phyloP scores from a whole-genome alignment of 208 protist species.

The Acanthamoeba divionensis region DNA sequence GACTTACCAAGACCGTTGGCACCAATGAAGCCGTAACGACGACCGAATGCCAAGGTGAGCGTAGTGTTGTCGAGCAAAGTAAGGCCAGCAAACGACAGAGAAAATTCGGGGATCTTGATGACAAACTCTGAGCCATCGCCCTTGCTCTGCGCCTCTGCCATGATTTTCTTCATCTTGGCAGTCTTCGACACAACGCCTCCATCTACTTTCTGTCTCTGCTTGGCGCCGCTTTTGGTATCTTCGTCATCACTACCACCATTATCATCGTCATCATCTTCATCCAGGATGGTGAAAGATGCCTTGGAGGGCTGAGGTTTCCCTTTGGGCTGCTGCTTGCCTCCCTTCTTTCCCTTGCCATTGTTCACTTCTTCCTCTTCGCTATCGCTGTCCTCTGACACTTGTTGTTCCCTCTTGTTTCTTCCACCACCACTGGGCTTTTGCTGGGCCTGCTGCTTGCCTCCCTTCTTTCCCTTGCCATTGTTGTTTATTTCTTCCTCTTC shows the following conservation, averaged over 20 bases:
- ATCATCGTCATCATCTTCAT: background rate
- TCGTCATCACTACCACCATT: background rate
- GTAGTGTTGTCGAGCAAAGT: conserved; percentile 58
- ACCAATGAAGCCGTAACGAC: conserved; percentile 94
- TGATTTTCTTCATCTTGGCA: conserved; percentile 42
- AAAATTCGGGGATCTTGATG: conserved; percentile 68
- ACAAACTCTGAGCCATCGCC: conserved; percentile 58
- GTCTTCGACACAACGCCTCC: background rate
- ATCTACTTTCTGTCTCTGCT: conserved; percentile 2
- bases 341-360: no score
- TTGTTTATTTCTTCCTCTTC: background rate
- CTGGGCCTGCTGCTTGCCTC: no score
- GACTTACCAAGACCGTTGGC: conserved; percentile 88
- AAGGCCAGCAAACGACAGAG: conserved; percentile 62
- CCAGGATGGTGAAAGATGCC: background rate
- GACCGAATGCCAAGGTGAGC: conserved; percentile 79
- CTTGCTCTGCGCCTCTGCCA: conserved; percentile 49
- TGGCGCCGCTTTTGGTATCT: background rate
- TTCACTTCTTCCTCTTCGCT: background rate
- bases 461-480: no score
- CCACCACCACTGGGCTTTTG: background rate
- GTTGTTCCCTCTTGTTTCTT: background rate
- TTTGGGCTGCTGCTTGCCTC: no score
- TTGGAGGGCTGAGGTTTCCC: no score
- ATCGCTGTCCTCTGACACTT: background rate